Evolutionary conservation across 2,329 filamentous ascomycete genomes (phyloP).

Genomic region (Calonectria naviculata): DNA sequence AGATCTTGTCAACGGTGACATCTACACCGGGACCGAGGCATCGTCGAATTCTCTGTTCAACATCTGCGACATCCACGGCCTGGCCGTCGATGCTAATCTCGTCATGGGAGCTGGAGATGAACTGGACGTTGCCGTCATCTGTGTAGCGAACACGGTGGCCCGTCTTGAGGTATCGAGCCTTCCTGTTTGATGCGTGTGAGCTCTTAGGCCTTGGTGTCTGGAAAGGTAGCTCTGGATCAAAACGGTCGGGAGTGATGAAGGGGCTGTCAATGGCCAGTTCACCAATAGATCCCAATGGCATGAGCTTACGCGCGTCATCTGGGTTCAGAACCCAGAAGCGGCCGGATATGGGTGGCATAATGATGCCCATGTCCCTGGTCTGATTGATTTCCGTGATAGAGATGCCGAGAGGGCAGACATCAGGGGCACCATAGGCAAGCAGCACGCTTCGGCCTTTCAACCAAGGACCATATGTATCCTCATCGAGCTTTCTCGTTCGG

Average conservation of each 20-base stretch:
- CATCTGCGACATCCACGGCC: constrained; percentile 53
- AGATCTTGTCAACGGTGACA: constrained; percentile 60
- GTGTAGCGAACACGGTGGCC: constrained; percentile 62
- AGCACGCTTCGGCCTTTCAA: constrained; percentile 57
- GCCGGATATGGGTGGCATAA: constrained; percentile 60
- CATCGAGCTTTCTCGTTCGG: constrained; percentile 61
- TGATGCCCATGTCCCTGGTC: constrained; percentile 51
- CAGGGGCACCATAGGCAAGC: constrained; percentile 63
- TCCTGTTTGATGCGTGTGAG: constrained; percentile 30
- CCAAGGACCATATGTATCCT: constrained; percentile 61
- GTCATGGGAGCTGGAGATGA: constrained; percentile 57
- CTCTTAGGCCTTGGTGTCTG: constrained; percentile 36
- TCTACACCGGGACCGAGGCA: constrained; percentile 60
- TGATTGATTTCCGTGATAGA: constrained; percentile 57
- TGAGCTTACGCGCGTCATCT: constrained; percentile 60
- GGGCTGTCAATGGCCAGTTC: constrained; percentile 70
- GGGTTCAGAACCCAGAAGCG: constrained; percentile 65
- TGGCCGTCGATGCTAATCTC: constrained; percentile 53
- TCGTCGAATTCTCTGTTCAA: constrained; percentile 60
- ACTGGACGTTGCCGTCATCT: constrained; percentile 60
- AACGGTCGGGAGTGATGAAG: constrained; percentile 48
- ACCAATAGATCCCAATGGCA: constrained; percentile 65
- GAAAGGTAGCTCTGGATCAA: constrained; percentile 43
- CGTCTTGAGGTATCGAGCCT: constrained; percentile 58
- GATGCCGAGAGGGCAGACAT: constrained; percentile 63